Base-by-base conservation (phyloP, 768 basidiomycete species). In the Dentipellis sp. region DNA sequence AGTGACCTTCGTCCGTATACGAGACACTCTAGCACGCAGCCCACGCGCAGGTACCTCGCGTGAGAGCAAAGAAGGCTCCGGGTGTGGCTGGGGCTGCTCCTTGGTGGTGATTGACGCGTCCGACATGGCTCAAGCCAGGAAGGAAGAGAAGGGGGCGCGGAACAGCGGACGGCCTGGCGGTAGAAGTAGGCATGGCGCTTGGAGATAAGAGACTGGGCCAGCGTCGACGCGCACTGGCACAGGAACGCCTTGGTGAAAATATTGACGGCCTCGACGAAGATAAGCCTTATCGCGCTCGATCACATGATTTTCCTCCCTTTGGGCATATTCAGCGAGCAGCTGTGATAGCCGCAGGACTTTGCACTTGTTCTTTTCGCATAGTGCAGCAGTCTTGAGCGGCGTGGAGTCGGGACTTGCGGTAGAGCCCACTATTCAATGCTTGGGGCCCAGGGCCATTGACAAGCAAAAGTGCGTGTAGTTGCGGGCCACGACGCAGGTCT, bases 1-100 rank as follows among this genome's bases (percentile, higher is more conserved):
- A 5, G 77, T 76, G 48, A 78, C 34, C 64, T 78, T 79, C 40
- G 55, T 64, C 12, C 62, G 64, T 35, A 71, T 37, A 17, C 54
- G 54, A 21, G 56, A 34, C 11, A 58, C 58, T 16, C 59, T 48
- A 5, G 60, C 46, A 5, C 60, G 59, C 2, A 64, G 19, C 50
- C 51, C 52, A 17, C 47, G 23, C 16, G 38, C 47, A 34, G 21
- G 49, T 1, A 49, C 46, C 34, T 17, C 53, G 16, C 22, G 52
- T 5, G 50, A 2, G 29, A 6, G 50, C 16, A 39, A 55, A 36
- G 50, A 53, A 38, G 55, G 64, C 10, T 63, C 51, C 11, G 67
- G 51, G 1, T 53, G 57, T 38, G 61, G 65, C 35, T 50, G 62
- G 2, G 70, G 70, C 56, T 71, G 70, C 39, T 66, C 66, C 53